phyloP scores from a whole-genome alignment of 2,329 filamentous ascomycete species.

The Phialemonium atrogriseum region DNA sequence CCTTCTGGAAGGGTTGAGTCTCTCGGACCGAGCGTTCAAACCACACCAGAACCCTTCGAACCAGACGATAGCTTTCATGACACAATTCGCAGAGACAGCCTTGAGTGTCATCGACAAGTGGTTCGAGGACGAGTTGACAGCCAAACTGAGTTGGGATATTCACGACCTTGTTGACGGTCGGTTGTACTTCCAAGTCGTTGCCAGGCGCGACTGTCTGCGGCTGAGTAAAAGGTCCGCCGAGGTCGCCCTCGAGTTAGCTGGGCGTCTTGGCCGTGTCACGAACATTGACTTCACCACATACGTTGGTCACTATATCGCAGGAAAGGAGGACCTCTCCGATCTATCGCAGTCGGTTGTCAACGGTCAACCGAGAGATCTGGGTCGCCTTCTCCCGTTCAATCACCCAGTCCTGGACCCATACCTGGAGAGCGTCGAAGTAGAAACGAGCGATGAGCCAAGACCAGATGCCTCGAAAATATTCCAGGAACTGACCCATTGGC shows the following conservation, averaged over 20 bases:
- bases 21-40: constrained; percentile 14
- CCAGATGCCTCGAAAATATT: constrained; percentile 26
- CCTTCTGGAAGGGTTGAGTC: constrained; percentile 13
- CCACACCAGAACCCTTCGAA: not conserved
- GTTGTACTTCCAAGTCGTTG: constrained; percentile 7
- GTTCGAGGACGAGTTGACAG: constrained; percentile 2
- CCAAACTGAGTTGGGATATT: constrained; percentile 12
- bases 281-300: too few species aligned
- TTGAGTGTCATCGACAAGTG: not conserved
- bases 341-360: not conserved
- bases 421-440: constrained; percentile 31
- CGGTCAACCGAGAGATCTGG: too few species aligned
- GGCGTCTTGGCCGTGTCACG: too few species aligned
- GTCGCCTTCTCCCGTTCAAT: constrained; percentile 37
- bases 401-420: constrained; percentile 38
- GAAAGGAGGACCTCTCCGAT: too few species aligned
- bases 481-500: constrained; percentile 50
- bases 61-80: constrained; percentile 3
- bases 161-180: constrained; percentile 17
- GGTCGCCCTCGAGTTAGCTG: too few species aligned
- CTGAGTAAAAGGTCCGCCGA: too few species aligned
- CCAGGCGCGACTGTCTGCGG: too few species aligned
- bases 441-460: constrained; percentile 16
- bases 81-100: constrained; percentile 2
- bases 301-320: too few species aligned